Evolutionary conservation across 2,329 filamentous ascomycete genomes (phyloP).

Genomic region (Geoglossum cookeanum): DNA sequence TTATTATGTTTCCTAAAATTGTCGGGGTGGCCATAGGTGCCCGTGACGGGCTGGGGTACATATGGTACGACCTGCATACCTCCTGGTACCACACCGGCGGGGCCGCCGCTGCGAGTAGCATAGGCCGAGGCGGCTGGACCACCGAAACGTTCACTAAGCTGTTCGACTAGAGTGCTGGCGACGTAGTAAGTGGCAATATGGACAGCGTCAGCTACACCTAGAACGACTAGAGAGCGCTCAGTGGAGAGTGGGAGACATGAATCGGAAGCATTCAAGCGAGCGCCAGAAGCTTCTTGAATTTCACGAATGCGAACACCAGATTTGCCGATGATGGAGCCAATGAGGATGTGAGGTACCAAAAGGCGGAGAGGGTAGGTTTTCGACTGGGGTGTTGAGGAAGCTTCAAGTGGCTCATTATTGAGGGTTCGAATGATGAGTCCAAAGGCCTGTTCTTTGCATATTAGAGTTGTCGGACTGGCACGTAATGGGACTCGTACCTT

Average conservation of each 20-base stretch:
- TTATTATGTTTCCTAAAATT: slow-evolving; percentile 62
- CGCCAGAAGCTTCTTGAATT: slow-evolving; percentile 94
- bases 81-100: slow-evolving; percentile 81
- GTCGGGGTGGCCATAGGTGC: slow-evolving; percentile 81
- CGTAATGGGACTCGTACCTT: slow-evolving; percentile 43
- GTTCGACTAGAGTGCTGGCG: slow-evolving; percentile 90
- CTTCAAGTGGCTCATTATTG: slow-evolving; percentile 85
- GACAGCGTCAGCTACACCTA: slow-evolving; percentile 93
- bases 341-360: slow-evolving; percentile 88
- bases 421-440: slow-evolving; percentile 94
- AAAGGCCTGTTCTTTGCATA: slow-evolving; percentile 60
- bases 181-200: slow-evolving; percentile 99
- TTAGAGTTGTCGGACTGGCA: not conserved
- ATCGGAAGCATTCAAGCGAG: slow-evolving; percentile 89
- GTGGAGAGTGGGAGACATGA: slow-evolving; percentile 85
- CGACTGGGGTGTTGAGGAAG: slow-evolving; percentile 76
- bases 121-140: slow-evolving; percentile 95
- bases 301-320: slow-evolving; percentile 89
- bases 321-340: slow-evolving; percentile 97
- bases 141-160: slow-evolving; percentile 90
- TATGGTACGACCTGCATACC: slow-evolving; percentile 99
- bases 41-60: slow-evolving; percentile 77
- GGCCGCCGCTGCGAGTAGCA: slow-evolving; percentile 81
- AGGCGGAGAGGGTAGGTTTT: slow-evolving; percentile 95
- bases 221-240: slow-evolving; percentile 91